Evolutionary conservation across 345 rosid species (phyloP), one percentile per base, ranked within the genome.

Genomic region (Citrus trifoliata): DNA sequence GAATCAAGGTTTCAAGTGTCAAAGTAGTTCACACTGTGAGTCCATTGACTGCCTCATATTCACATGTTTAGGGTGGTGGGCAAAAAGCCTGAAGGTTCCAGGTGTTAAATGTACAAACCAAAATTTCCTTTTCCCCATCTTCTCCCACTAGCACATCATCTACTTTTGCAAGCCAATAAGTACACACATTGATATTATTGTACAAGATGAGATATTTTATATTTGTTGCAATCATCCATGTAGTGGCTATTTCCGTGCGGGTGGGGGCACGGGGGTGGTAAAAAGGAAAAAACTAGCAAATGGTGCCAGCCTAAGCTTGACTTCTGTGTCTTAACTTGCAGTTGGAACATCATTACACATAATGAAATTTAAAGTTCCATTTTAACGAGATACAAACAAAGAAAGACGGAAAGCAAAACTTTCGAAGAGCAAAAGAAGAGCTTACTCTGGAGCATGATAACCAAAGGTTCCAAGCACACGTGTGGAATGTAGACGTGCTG

Each of bases 401-500:
- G n/a, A 53, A 76, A 65, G 66, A 66, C 53, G 35, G 10, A 35
- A 65, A 51, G 63, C 64, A 40, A 35, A 65, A 22, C 35, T 5
- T 56, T 55, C 65, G 72, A 79, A 65, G 67, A 35, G 67, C 30
- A 14, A 25, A 81, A 25, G 67, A 82, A 69, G 51, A 46, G 66
- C 91, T 90, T 89, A 95, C 99, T 95, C 99, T 32, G 99, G 99
- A 68, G 98, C 99, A 86, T 95, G 99, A 81, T 92, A 95, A 78
- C 98, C 99, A 70, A 95, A 95, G 75, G 94, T 95, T 83, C 99
- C 98, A 27, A 93, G 89, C 74, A 95, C 98, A 85, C 98, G 95
- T 55, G 97, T 95, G 14, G 99, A 93, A 80, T 93, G 96, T 67
- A 95, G 96, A 24, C 98, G 95, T 19, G 98, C 97, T 61, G 98